These are phyloP conservation scores for Rubus parviflorus DNA, from an alignment of 306 rosid genomes.

Conservation along the genomic window DNA sequence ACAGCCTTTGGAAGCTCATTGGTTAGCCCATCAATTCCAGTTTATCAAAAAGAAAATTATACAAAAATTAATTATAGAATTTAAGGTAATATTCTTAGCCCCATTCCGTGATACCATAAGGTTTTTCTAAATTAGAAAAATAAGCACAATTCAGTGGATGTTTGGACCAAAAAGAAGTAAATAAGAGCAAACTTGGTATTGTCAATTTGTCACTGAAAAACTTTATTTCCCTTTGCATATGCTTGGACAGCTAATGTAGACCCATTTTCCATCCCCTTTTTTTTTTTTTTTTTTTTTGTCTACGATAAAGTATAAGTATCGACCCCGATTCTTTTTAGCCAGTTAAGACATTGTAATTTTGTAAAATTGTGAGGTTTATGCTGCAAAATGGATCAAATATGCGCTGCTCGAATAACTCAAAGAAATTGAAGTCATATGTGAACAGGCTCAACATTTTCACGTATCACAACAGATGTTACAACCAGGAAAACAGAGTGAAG, in stretches of 20 bases:
- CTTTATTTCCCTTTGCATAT: neutral
- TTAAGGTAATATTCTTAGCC: constrained; percentile 2
- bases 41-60: neutral
- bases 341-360: neutral
- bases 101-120: neutral
- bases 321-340: neutral
- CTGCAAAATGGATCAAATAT: neutral
- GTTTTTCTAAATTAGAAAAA: neutral
- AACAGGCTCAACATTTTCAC: constrained; percentile 22
- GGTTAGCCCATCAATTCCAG: neutral
- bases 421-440: constrained; percentile 23
- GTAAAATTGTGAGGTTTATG: neutral
- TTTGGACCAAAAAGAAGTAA: neutral
- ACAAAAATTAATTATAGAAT: neutral
- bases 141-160: neutral
- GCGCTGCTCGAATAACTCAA: constrained; percentile 28
- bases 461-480: constrained; percentile 31
- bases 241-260: neutral
- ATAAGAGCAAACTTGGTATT: neutral
- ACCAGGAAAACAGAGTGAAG: constrained; percentile 7
- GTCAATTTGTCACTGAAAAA: neutral
- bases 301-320: neutral
- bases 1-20: neutral
- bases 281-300: too few relatives aligned
- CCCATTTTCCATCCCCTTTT: neutral